Evolutionary conservation across 2,329 filamentous ascomycete species (phyloP).

Genomic region (Colletotrichum sublineola): DNA sequence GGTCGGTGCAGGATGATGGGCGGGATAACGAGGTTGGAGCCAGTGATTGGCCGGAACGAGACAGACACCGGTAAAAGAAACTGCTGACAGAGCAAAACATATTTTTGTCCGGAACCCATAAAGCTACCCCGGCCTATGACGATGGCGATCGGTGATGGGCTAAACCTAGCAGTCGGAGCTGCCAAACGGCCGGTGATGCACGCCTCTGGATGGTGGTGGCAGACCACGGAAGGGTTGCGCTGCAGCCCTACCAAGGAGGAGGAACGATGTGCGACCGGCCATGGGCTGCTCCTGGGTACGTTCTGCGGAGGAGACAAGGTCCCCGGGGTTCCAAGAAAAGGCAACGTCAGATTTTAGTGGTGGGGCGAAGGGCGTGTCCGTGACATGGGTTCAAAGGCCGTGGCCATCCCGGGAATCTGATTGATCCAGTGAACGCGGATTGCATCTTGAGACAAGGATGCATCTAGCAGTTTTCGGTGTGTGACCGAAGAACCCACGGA

Average conservation of each 20-base stretch:
- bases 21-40: neutral
- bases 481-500: constrained; percentile 19
- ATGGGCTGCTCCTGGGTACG: constrained; percentile 13
- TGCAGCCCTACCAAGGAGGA: constrained; percentile 34
- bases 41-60: constrained; percentile 25
- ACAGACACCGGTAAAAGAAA: constrained; percentile 1
- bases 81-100: constrained; percentile 38
- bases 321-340: constrained; percentile 26
- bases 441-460: constrained; percentile 2
- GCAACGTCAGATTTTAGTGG: constrained; percentile 41
- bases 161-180: constrained; percentile 28
- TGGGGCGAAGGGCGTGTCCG: constrained; percentile 15
- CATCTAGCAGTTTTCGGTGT: neutral
- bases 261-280: neutral
- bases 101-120: constrained; percentile 32
- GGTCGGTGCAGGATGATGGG: constrained; percentile 7
- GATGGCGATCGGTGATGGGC: constrained; percentile 13
- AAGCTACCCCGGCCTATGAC: constrained; percentile 26
- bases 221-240: neutral
- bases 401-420: constrained; percentile 12
- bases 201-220: constrained; percentile 10
- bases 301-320: neutral
- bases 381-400: constrained; percentile 24
- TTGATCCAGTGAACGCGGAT: constrained; percentile 7
- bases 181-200: constrained; percentile 10